Evolutionary conservation across 306 rosid species (phyloP), one percentile per base, ranked within the genome.

Genomic region (Fragaria vesca): DNA sequence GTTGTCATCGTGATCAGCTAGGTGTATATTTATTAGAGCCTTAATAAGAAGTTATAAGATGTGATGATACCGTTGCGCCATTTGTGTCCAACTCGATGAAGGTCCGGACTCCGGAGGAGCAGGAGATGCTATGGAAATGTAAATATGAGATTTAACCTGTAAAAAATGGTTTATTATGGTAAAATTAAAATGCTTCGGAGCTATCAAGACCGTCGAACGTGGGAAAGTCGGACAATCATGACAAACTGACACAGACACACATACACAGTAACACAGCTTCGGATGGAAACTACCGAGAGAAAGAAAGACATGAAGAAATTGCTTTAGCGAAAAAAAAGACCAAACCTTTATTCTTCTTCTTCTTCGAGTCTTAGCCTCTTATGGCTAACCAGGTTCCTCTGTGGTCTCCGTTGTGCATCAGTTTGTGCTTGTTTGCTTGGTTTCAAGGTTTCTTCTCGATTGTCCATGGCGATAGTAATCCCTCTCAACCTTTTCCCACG

Each of bases 301-400:
- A 43, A 6, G 43, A 40, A 76, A 58, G 82, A 43, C 66, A 45
- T 63, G 69, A 48, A 65, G 17, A 43, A 57, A 46, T 54, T 16
- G 20, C 18, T 16, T 12, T 54, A 28, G 18, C 38, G 5, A 48
- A n/a, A 48, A n/a, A 12, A 10, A 28, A 4, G 51, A 74, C 58
- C 32, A 45, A 52, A 69, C 36, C 73, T 50, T 55, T 58, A 26
- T 54, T 68, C 18, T 21, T 71, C 36, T n/a, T 12, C 40, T 20
- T 34, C 62, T 32, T 8, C 51, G 32, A 45, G 48, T 34, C 55
- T 71, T 20, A 57, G 78, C 21, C 66, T 75, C 81, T 73, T 77
- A 93, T 95, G 99, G 99, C 82, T 83, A 85, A 62, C 60, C 73
- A 84, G 76, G 68, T 76, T 76, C 80, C 74, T 81, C 82, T 88